Evolutionary conservation across 768 basidiomycete species (phyloP).

Genomic region (Lactarius quietus): DNA sequence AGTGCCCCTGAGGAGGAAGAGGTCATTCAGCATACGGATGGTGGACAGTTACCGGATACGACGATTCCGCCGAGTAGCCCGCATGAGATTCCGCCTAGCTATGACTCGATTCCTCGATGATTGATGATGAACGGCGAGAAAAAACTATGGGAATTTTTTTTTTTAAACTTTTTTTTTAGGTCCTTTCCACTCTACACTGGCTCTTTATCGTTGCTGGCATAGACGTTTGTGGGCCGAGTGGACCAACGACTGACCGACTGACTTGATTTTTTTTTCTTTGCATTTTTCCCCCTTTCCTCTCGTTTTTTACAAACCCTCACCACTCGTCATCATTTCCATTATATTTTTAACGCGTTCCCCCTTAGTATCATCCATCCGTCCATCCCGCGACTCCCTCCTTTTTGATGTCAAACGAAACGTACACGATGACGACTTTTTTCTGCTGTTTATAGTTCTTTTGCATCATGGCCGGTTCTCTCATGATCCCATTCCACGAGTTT

Average conservation of each 20-base stretch:
- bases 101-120: slow-evolving; percentile 30
- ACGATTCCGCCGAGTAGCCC: slow-evolving; percentile 16
- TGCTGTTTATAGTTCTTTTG: too few relatives aligned
- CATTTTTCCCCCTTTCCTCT: neutral
- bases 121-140: too few relatives aligned
- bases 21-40: slow-evolving; percentile 34
- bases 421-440: neutral
- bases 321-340: neutral
- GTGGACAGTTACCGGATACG: slow-evolving; percentile 23
- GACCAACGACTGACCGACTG: neutral
- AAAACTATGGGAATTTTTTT: neutral
- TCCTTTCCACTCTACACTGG: neutral
- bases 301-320: neutral
- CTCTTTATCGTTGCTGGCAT: neutral
- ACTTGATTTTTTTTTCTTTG: neutral
- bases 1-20: slow-evolving; percentile 24
- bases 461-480: neutral
- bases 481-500: neutral
- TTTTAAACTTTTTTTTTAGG: neutral
- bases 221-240: neutral
- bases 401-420: neutral
- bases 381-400: too few relatives aligned
- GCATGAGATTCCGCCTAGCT: slow-evolving; percentile 34
- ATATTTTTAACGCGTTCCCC: neutral
- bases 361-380: neutral